These are phyloP conservation scores for Fennellomyces sp. DNA, from an alignment of 371 early-diverging fungal species.

Conservation along the genomic window DNA sequence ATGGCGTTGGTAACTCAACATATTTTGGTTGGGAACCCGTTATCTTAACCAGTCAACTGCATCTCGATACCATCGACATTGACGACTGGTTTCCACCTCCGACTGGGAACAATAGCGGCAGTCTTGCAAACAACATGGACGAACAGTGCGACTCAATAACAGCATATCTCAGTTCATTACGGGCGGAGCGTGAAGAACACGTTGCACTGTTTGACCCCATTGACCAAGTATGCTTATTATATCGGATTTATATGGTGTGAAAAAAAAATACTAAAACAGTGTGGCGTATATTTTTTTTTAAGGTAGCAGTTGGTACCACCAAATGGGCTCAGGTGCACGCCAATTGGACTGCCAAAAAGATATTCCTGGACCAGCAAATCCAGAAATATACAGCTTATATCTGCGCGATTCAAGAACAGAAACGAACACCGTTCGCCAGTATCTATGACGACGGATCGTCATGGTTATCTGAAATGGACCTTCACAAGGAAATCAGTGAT, in stretches of 20 bases:
- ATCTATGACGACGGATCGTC: neutral
- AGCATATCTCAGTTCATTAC: slow-evolving; percentile 4
- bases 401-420: neutral
- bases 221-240: neutral
- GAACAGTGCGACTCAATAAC: slow-evolving; percentile 2
- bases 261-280: neutral
- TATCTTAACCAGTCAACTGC: neutral
- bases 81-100: slow-evolving; percentile 8
- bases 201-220: neutral
- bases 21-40: slow-evolving; percentile 35
- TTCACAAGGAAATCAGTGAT: slow-evolving; percentile 38
- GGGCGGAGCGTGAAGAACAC: slow-evolving; percentile 10
- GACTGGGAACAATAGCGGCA: neutral
- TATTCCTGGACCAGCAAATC: slow-evolving; percentile 1
- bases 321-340: slow-evolving; percentile 4
- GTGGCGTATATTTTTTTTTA: neutral
- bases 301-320: slow-evolving; percentile 3
- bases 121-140: neutral
- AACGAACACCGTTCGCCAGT: neutral
- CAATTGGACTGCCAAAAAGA: slow-evolving; percentile 15
- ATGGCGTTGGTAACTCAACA: slow-evolving; percentile 27
- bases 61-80: neutral
- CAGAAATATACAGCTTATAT: slow-evolving; percentile 5
- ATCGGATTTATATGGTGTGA: neutral
- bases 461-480: slow-evolving; percentile 16